Base-by-base conservation (phyloP, 2,329 filamentous ascomycete genomes). In the Fusarium fujikuroi region DNA sequence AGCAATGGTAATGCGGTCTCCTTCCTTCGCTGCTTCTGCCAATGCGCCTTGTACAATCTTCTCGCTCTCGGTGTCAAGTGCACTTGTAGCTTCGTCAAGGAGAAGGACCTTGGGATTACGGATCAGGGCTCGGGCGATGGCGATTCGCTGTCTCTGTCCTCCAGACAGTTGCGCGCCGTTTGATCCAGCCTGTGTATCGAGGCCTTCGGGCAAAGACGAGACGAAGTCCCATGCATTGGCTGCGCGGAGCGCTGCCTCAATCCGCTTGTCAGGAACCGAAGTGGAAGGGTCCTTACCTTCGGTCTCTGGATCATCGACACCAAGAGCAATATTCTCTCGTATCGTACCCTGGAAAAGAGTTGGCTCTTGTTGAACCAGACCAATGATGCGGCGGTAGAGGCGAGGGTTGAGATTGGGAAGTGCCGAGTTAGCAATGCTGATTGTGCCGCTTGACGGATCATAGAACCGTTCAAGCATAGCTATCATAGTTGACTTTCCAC, bases 291-390 rank as follows among this genome's bases (percentile, higher is more conserved):
- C 68, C 1, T 61, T 53, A 8, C 53, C 52, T 36, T 71, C 66
- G 11, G 59, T 62, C 23, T 67, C 58, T 5, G 69, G 69, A 36
- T 75, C 72, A 40, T 77, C 76, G 18, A 78, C 46, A 8, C 76
- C 75, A n/a, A 78, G 74, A 32, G 75, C 72, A 47, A 98, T 98
- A 75, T 96, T 96, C 78, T 95, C 93, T 7, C 92, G 92, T 74
- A 96, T 92, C 0, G 92, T 92, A 30, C 93, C 93, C 7, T 92
- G 94, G 81, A 95, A 95, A 5, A 99, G 87, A 4, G 86, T 86
- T 0, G 88, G 87, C 62, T 90, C 88, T 76, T 91, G 89, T 66
- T 88, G 86, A 5, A 91, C 89, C 8, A 90, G 83, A 5, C 87
- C 84, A 18, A 91, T 84, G 39, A 85, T 80, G 7, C 83, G 81